Conservation (phyloP, 257 asterid species). For the Solanum piurae region DNA sequence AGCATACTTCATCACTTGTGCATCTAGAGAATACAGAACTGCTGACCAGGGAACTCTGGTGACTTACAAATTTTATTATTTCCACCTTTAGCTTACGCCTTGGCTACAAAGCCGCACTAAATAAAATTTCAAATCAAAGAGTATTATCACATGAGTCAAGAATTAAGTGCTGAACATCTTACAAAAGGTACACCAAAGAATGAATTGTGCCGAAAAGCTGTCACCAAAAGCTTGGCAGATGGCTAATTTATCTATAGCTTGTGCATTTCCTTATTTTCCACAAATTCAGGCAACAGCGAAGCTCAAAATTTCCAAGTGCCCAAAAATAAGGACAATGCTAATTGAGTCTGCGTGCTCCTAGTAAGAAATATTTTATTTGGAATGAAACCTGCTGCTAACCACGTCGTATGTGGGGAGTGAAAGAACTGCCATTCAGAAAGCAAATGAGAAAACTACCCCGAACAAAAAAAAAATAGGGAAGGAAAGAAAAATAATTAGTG, state of each 20-base stretch:
- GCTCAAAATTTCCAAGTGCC: background rate
- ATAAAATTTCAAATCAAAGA: background rate
- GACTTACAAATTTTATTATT: background rate
- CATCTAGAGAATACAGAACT: background rate
- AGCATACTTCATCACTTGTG: background rate
- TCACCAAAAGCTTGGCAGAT: background rate
- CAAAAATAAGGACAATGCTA: background rate
- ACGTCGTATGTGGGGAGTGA: constrained; percentile 62
- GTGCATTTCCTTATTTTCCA: background rate
- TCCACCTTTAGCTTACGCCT: background rate
- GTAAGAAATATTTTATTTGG: constrained; percentile 1
- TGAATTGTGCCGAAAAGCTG: background rate
- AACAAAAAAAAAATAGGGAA: background rate
- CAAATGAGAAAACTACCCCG: background rate
- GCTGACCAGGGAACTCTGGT: background rate
- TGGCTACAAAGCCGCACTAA: background rate
- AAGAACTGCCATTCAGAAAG: constrained; percentile 43
- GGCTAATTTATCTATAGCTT: background rate
- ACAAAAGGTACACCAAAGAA: background rate
- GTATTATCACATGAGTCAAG: background rate
- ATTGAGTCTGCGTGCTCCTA: background rate
- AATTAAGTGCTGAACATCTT: background rate
- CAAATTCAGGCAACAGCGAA: background rate
- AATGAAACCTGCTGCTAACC: constrained; percentile 37
- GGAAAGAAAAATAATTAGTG: background rate